A percentile compares a stretch with the other conserved stretches of the same genome.
Conservation (phyloP, 768 basidiomycete species). For the Lepiota venenata region DNA sequence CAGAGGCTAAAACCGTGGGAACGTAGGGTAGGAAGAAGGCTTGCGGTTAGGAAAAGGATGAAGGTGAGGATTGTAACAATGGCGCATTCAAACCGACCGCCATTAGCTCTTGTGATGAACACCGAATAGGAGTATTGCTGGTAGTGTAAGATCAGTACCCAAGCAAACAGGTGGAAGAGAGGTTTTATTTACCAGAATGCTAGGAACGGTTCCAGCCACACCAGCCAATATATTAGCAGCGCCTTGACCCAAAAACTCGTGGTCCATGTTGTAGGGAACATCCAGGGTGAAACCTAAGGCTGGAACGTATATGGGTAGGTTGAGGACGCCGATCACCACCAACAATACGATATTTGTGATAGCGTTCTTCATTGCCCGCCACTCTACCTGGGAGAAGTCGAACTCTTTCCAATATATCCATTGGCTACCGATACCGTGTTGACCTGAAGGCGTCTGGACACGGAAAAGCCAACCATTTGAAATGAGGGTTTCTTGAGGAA, state of each 20-base stretch:
- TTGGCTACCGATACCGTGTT: conserved; percentile 12
- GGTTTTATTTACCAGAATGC: conserved; percentile 15
- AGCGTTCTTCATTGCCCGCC: conserved; percentile 18
- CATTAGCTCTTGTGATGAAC: conserved; percentile 20
- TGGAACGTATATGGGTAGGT: conserved; percentile 22
- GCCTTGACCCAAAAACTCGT: conserved; percentile 22
- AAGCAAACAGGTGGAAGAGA: too few relatives aligned
- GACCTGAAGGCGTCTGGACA: conserved; percentile 13
- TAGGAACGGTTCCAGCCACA: conserved; percentile 18
- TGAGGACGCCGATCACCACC: conserved; percentile 22
- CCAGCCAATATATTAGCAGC: conserved; percentile 19
- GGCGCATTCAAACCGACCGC: conserved; percentile 20
- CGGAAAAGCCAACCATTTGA: conserved; percentile 19
- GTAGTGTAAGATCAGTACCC: too few relatives aligned
- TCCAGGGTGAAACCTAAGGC: conserved; percentile 20
- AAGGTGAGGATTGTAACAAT: conserved; percentile 16
- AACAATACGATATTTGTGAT: conserved; percentile 18
- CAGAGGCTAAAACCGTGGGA: conserved; percentile 21
- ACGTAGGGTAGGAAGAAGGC: conserved; percentile 18
- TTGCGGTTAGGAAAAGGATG: conserved; percentile 17
- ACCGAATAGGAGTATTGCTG: conserved; percentile 20
- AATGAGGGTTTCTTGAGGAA: background rate
- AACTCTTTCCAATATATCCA: conserved; percentile 24
- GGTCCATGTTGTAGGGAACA: conserved; percentile 22
- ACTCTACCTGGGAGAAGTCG: conserved; percentile 21